Evolutionary conservation across 2,329 filamentous ascomycete species (phyloP), one percentile per base, ranked within the genome.

Genomic region (Bipolaris oryzae): DNA sequence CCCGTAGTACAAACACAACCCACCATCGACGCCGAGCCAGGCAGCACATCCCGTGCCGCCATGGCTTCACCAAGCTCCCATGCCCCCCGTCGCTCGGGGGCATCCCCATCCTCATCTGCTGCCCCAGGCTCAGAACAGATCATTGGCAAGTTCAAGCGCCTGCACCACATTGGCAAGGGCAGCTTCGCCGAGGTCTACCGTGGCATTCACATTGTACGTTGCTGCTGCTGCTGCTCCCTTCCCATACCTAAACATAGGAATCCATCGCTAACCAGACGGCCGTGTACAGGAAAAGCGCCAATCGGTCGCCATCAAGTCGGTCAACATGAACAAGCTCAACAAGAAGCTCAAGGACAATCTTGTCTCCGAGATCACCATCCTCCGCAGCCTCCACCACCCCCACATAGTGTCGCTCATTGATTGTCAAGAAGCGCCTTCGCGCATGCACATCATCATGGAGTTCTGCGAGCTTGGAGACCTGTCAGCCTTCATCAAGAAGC

Each of bases 371-470:
- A 98, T 99, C 75, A 85, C 94, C 68, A 99, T 99, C 63, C 87
- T 99, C 72, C 95, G 95, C 78, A 91, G 87, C 62, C 85, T 99
- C 25, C 90, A 95, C 57, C 95, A 99, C 77, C 95, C 95, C 25
- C 95, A 99, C 74, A 97, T 99, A 68, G 95, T 98, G 65, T 91
- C 92, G 67, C 88, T 99, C 45, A 93, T 97, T 80, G 92, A 96
- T 78, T 97, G 93, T 80, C 85, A 94, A 76, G 93, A 98, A 76
- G 89, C 91, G 0, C 81, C 86, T 3, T 88, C 89, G 20, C 91
- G 96, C 72, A 97, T 98, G 78, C 95, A 99, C 78, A 85, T 99
- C 56, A 89, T 98, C 62, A 99, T 98, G 94, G 95, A 99, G 79
- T 98, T 96, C 78, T 98, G 95, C 79, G 92, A 96, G 74, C 85